Evolutionary conservation across 2,329 filamentous ascomycete species (phyloP), one percentile per base, ranked within the genome.

Genomic region (Aspergillaceae sp.): DNA sequence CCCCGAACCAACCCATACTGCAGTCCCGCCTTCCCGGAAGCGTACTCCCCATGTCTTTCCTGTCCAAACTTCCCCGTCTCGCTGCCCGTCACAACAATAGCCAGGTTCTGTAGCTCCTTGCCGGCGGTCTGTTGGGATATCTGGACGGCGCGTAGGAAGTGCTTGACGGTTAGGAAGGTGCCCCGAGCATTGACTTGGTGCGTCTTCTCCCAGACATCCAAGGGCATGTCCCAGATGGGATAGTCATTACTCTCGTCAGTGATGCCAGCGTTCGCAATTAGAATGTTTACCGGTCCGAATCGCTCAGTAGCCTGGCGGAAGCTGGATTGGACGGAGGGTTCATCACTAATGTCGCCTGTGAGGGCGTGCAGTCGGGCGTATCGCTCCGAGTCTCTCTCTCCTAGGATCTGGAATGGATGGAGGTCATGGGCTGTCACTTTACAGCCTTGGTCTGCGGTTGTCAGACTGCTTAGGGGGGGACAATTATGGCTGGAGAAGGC

Each of bases 81-180:
- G n/a, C 68, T 73, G 3, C 75, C 76, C 0, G 73, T 76, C 6
- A 79, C 67, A 0, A 79, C 70, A 42, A 79, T 72, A 5, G 75
- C 69, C 1, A 78, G 64, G 46, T 77, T 77, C 2, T 69, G 56
- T 3, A 78, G 48, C 48, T 75, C 70, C 32, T 57, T 56, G 1
- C 66, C 63, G 2, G 57, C 52, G 2, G 48, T 51, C 26, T 68
- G 54, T 51, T 78, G 75, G 2, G 57, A 48, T 3, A 55, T 49
- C 9, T 70, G 65, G 0, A 73, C 69, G 1, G 62, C 59, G 30
- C 62, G 68, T 4, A 79, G 60, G 56, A 78, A 79, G 48, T 78
- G 73, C 53, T 79, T 79, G 57, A 79, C 73, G 0, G 74, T 75
- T 3, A 80, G 62, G 50, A 76, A 79, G 1, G 74, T 76, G 4